Percentiles rank a stretch among this genome's conserved stretches.
Evolutionary conservation across 2,329 filamentous ascomycete genomes (phyloP).

Genomic region (Fusarium scirpi): DNA sequence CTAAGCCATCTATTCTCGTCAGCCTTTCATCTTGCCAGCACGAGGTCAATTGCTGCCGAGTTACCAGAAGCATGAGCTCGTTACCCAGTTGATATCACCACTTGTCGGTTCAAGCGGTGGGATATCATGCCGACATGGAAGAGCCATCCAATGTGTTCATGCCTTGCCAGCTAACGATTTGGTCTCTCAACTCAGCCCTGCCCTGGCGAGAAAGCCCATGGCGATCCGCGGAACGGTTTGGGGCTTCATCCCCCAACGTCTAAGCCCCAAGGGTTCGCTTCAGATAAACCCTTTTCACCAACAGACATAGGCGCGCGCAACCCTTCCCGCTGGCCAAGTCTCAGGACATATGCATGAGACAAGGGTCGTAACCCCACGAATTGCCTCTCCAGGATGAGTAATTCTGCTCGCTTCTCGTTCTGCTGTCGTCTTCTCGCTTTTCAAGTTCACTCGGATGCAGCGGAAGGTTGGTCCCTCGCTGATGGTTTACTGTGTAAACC

Average conservation of each 20-base stretch:
- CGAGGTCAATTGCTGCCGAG: slow-evolving; percentile 11
- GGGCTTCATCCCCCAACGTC: slow-evolving; percentile 8
- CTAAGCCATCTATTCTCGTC: slow-evolving; percentile 8
- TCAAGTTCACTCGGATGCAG: slow-evolving; percentile 36
- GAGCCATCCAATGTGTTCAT: slow-evolving; percentile 23
- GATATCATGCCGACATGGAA: slow-evolving; percentile 16
- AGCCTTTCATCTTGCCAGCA: slow-evolving; percentile 14
- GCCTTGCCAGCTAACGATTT: background rate
- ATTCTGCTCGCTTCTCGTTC: slow-evolving; percentile 11
- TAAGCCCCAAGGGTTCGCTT: slow-evolving; percentile 28
- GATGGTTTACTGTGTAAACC: slow-evolving; percentile 19
- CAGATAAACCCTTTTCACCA: slow-evolving; percentile 16
- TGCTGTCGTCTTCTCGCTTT: slow-evolving; percentile 8
- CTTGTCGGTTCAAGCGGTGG: slow-evolving; percentile 1
- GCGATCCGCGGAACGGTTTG: slow-evolving; percentile 30
- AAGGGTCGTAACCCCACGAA: slow-evolving; percentile 33
- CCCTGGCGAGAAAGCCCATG: background rate
- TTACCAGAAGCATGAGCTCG: slow-evolving; percentile 11
- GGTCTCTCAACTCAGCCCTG: slow-evolving; percentile 34
- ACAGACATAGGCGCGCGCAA: slow-evolving; percentile 28
- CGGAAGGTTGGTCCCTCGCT: slow-evolving; percentile 25
- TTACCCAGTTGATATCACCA: slow-evolving; percentile 20
- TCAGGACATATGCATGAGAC: slow-evolving; percentile 17
- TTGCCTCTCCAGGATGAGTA: slow-evolving; percentile 5
- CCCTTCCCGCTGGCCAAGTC: slow-evolving; percentile 21